Percentiles rank a stretch among this genome's conserved stretches.
Conservation (phyloP, 768 basidiomycete species). For the Russula sp. region DNA sequence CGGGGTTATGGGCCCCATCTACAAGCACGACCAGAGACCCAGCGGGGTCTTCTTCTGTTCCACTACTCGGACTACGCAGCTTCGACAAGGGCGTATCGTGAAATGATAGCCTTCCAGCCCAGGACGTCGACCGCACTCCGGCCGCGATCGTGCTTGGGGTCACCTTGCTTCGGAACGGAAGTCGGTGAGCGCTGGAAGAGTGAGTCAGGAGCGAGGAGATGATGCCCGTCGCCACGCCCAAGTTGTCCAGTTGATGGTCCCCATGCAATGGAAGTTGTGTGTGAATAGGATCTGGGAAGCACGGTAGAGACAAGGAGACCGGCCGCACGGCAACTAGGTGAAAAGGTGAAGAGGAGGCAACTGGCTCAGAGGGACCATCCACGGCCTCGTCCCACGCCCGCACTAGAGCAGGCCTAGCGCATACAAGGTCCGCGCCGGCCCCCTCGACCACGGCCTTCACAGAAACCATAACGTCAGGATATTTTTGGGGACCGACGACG, state of each 20-base stretch:
- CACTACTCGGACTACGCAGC: neutral
- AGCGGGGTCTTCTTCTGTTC: neutral
- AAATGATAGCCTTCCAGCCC: slow-evolving; percentile 85
- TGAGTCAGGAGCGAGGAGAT: slow-evolving; percentile 50
- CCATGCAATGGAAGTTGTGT: slow-evolving; percentile 65
- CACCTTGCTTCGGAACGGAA: slow-evolving; percentile 32
- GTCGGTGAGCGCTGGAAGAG: slow-evolving; percentile 25
- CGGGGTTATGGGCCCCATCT: slow-evolving; percentile 92
- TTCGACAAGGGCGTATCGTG: slow-evolving; percentile 31
- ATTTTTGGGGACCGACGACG: slow-evolving; percentile 57
- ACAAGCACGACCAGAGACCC: slow-evolving; percentile 47
- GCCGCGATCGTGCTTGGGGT: slow-evolving; percentile 40
- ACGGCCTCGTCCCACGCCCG: slow-evolving; percentile 30
- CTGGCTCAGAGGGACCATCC: slow-evolving; percentile 30
- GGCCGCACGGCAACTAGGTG: slow-evolving; percentile 35
- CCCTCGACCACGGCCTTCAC: slow-evolving; percentile 38
- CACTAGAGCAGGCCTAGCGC: slow-evolving; percentile 29
- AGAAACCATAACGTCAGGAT: slow-evolving; percentile 40
- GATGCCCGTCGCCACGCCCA: slow-evolving; percentile 59
- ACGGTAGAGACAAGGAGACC: slow-evolving; percentile 37
- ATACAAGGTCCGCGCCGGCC: slow-evolving; percentile 34
- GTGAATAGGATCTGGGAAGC: slow-evolving; percentile 38
- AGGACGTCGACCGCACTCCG: slow-evolving; percentile 56
- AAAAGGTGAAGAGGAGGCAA: slow-evolving; percentile 27
- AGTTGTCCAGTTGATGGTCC: slow-evolving; percentile 77